Conservation (phyloP, 352 stramenopile species). For the Globisporangium orthogonon region DNA sequence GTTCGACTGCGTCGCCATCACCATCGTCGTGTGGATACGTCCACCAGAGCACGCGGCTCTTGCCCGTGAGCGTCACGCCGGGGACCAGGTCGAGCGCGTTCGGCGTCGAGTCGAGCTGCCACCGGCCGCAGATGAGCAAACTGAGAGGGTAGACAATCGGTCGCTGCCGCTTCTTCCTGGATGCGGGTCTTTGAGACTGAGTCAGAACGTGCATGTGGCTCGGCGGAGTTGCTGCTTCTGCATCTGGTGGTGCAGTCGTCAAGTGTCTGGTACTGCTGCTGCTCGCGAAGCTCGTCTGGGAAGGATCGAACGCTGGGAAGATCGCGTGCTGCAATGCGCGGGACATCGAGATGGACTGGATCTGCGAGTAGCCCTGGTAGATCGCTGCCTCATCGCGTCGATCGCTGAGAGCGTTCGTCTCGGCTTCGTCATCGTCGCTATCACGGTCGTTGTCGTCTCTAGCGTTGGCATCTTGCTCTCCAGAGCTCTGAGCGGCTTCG, state of each 20-base stretch:
- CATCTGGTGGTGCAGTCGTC: not conserved
- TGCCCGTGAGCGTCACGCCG: slow-evolving; percentile 32
- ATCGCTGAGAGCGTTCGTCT: slow-evolving; percentile 29
- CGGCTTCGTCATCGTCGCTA: not conserved
- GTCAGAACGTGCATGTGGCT: not conserved
- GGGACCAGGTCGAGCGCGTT: slow-evolving; percentile 31
- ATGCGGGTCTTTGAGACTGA: not conserved
- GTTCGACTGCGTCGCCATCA: slow-evolving; percentile 17
- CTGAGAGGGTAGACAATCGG: slow-evolving; percentile 36
- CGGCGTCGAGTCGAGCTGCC: slow-evolving; percentile 19
- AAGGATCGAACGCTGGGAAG: slow-evolving; percentile 16
- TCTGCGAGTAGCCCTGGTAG: slow-evolving; percentile 63
- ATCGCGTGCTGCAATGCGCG: slow-evolving; percentile 51
- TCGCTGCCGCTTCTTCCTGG: slow-evolving; percentile 4
- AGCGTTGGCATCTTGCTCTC: not conserved
- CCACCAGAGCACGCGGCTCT: slow-evolving; percentile 47
- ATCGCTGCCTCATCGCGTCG: slow-evolving; percentile 55
- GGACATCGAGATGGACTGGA: slow-evolving; percentile 62
- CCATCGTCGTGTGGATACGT: slow-evolving; percentile 19
- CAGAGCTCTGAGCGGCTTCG: not conserved
- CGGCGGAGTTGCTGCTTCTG: not conserved
- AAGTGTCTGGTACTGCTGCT: slow-evolving; percentile 1
- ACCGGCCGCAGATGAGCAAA: slow-evolving; percentile 47
- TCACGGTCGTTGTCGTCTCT: not conserved
- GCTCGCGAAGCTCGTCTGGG: not conserved